phyloP scores from a whole-genome alignment of 257 asterid species.

The Cinchona pubescens region DNA sequence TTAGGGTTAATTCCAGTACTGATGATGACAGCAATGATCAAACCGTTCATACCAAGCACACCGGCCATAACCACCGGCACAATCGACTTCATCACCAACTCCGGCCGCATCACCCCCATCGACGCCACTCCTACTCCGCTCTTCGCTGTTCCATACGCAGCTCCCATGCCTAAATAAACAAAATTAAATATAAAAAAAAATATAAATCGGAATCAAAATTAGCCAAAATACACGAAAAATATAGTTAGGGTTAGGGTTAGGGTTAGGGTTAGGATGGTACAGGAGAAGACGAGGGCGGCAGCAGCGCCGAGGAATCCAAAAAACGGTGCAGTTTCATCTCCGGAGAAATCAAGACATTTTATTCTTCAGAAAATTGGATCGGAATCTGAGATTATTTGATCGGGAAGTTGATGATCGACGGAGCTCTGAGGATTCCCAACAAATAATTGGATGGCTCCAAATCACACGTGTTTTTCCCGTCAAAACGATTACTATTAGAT shows the following conservation, averaged over 20 bases:
- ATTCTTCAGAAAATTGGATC: too few species aligned
- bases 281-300: conserved; percentile 43
- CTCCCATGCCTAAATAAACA: conserved; percentile 33
- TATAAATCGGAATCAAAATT: neutral
- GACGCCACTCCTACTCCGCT: conserved; percentile 35
- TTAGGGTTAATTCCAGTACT: conserved; percentile 35
- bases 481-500: too few species aligned
- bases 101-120: conserved; percentile 41
- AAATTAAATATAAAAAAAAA: neutral
- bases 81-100: conserved; percentile 33
- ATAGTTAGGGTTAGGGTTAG: neutral
- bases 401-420: conserved; percentile 9
- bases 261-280: conserved; percentile 10
- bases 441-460: too few species aligned
- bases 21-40: conserved; percentile 35
- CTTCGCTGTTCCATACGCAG: conserved; percentile 38
- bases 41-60: conserved; percentile 40
- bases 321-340: conserved; percentile 37
- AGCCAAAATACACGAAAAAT: neutral
- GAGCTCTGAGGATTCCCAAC: neutral
- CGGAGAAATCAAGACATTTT: conserved; percentile 29
- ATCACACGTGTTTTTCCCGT: too few species aligned
- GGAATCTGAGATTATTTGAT: conserved; percentile 7
- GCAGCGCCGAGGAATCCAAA: conserved; percentile 39
- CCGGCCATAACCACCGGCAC: conserved; percentile 48